Evolutionary conservation across 805 yeast genomes (phyloP).

Genomic region (Wickerhamiella alocasiicola): DNA sequence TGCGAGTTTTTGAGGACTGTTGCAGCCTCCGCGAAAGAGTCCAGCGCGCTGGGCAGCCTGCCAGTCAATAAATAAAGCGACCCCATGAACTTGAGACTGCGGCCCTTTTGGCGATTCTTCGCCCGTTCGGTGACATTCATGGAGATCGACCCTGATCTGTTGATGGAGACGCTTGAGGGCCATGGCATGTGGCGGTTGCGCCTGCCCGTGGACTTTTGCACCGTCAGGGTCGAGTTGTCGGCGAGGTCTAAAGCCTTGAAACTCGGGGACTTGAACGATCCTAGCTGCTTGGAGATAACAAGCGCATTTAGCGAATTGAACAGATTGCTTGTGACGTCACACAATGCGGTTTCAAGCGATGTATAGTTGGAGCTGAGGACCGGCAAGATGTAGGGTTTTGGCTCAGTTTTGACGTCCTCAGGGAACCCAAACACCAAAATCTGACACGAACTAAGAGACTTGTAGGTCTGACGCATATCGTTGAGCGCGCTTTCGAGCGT

Average conservation of each 20-base stretch:
- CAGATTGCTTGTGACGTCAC: constrained; percentile 58
- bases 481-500: constrained; percentile 24
- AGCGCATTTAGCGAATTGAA: constrained; percentile 46
- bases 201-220: constrained; percentile 7
- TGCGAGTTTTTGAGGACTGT: constrained; percentile 43
- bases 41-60: constrained; percentile 54
- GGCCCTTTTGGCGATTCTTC: constrained; percentile 45
- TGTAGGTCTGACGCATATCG: constrained; percentile 2
- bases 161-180: constrained; percentile 13
- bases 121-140: constrained; percentile 28
- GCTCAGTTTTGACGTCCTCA: constrained; percentile 4
- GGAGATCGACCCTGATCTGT: constrained; percentile 26
- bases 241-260: constrained; percentile 22
- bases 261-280: constrained; percentile 70
- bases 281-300: constrained; percentile 65
- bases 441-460: constrained; percentile 5
- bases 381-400: constrained; percentile 16
- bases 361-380: constrained; percentile 25
- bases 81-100: constrained; percentile 65
- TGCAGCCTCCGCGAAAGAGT: constrained; percentile 64
- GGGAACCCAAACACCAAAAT: constrained; percentile 39
- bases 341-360: constrained; percentile 49
- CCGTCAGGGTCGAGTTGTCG: constrained; percentile 7
- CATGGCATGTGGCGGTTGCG: constrained; percentile 8
- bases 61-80: constrained; percentile 75